phyloP scores from a whole-genome alignment of 345 rosid genomes.

The Microthlaspi erraticum region DNA sequence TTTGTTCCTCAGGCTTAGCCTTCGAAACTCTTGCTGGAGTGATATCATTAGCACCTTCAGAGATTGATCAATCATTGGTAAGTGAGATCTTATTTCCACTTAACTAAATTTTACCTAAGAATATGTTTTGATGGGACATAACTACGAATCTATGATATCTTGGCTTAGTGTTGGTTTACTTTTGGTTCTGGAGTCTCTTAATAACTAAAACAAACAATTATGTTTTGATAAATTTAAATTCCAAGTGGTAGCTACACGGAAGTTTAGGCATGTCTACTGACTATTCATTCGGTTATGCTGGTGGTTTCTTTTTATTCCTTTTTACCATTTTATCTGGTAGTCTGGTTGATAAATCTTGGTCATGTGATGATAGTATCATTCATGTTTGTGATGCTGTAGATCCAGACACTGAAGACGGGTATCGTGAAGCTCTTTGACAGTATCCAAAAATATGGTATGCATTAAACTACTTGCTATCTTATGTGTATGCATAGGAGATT shows the following conservation, averaged over 20 bases:
- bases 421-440: conserved; percentile 86
- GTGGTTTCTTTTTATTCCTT: neutral
- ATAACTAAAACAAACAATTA: neutral
- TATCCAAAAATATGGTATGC: conserved; percentile 79
- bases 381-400: conserved; percentile 56
- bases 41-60: conserved; percentile 76
- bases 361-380: conserved; percentile 15
- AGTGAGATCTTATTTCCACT: conserved; percentile 34
- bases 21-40: conserved; percentile 89
- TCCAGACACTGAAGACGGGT: conserved; percentile 64
- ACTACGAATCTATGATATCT: neutral
- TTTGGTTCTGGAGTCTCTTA: neutral
- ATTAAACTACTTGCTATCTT: conserved; percentile 16
- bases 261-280: conserved; percentile 8
- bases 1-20: conserved; percentile 69
- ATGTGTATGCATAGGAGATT: neutral
- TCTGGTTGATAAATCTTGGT: conserved; percentile 7
- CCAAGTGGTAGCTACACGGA: conserved; percentile 3
- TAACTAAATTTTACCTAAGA: conserved; percentile 2
- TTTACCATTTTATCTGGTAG: conserved; percentile 14
- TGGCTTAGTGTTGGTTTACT: conserved; percentile 17
- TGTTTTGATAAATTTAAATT: neutral
- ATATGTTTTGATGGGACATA: neutral
- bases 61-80: conserved; percentile 84
- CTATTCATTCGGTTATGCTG: neutral